Percentiles rank a stretch among this genome's conserved stretches.
Evolutionary conservation across 352 stramenopile species (phyloP).

Genomic region (Globisporangium heterothallicum): DNA sequence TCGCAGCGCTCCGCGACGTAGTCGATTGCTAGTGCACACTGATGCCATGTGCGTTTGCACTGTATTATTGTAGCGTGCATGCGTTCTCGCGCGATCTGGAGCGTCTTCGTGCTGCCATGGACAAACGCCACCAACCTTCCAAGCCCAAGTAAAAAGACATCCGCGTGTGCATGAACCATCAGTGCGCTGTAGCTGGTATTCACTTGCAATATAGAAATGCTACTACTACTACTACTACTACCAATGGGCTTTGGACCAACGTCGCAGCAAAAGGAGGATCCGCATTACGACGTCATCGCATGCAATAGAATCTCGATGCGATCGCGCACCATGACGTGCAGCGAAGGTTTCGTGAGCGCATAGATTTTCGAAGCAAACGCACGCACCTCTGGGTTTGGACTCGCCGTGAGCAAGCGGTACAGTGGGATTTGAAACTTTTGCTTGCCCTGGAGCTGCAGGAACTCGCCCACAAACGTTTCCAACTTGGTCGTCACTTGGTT

Average conservation of each 20-base stretch:
- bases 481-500: constrained; percentile 45
- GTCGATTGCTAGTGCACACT: no score
- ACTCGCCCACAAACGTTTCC: constrained; percentile 32
- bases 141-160: not conserved
- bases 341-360: constrained; percentile 26
- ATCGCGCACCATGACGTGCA: constrained; percentile 80
- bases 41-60: not conserved
- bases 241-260: no score
- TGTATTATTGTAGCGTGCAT: constrained; percentile 20
- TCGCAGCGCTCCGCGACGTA: no score
- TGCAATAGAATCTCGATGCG: constrained; percentile 48
- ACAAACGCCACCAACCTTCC: constrained; percentile 5
- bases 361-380: constrained; percentile 47
- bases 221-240: no score
- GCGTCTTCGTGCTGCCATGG: constrained; percentile 24
- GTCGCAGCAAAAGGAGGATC: no score
- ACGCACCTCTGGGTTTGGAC: constrained; percentile 27
- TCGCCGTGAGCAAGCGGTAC: constrained; percentile 53
- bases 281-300: constrained; percentile 22
- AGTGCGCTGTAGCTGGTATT: no score
- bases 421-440: constrained; percentile 79
- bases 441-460: constrained; percentile 68
- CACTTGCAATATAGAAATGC: no score
- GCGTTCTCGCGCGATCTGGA: constrained; percentile 30
- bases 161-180: not conserved